Base-by-base conservation (phyloP, 352 stramenopile species). In the Pelagophyceae sp. region DNA sequence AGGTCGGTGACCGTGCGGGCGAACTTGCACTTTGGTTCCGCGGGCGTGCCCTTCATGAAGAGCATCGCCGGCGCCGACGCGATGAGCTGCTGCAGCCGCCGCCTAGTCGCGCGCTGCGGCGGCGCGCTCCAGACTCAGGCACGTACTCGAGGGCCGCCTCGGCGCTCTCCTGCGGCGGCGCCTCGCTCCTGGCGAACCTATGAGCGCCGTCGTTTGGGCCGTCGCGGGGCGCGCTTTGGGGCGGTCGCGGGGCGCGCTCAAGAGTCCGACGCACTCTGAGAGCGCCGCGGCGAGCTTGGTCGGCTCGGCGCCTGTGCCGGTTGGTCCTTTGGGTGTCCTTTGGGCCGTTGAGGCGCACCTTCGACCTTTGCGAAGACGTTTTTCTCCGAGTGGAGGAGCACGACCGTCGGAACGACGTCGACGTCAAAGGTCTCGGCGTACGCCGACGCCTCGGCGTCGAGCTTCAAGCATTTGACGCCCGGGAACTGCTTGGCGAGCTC, bases 11-110 rank as follows among this genome's bases (percentile, higher is more conserved):
- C 90, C 85, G 97, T 94, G 74, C 95, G 92, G 61, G 91, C 97
- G 83, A 98, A 98, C 33, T 92, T 92, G 79, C 94, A 98, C 80
- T 90, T 89, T 20, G 93, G 93, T 31, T 94, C 88, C 17, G 86
- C 80, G 17, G 93, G 93, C 50, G 83, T 90, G 40, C 94, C 94
- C 82, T 98, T 98, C 86, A 97, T 96, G 81, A 98, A 98, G 0
- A 98, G 79, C 79, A 98, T 90, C 77, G 97, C 91, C 3, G 91
- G 90, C 37, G 93, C 92, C 32, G 90, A 94, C 77, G 83, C 82
- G 35, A 97, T 85, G 11, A 97, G 83, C 38, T 85, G 85, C 71
- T 90, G 82, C 23, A 97, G 84, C 80, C 92, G 94, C 76, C 82
- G 45, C 45, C 45, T 54, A 65, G 33, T 84, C 87, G 58, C 77